A percentile compares a stretch with the other conserved stretches of the same genome.
Conservation (phyloP, 352 stramenopile species). For the Phytopythium boreale region DNA sequence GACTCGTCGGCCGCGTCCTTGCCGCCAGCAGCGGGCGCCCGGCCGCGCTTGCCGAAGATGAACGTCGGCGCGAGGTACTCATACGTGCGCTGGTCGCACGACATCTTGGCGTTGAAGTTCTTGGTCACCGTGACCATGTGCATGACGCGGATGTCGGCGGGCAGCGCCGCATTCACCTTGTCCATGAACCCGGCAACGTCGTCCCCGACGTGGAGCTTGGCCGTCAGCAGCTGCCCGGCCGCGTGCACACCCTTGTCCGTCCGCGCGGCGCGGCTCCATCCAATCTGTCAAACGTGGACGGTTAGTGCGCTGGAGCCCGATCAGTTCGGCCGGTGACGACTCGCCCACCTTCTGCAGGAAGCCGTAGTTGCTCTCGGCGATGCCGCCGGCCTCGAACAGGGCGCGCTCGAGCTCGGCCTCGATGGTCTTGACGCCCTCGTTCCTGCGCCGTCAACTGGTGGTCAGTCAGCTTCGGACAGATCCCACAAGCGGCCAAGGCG, state of each 20-base stretch:
- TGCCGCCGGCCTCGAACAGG: constrained; percentile 83
- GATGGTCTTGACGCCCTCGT: constrained; percentile 87
- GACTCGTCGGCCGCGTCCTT: constrained; percentile 3
- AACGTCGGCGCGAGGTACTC: constrained; percentile 90
- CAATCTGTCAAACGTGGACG: constrained; percentile 37
- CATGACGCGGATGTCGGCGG: constrained; percentile 79
- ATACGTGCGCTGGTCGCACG: constrained; percentile 88
- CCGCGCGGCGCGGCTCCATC: constrained; percentile 84
- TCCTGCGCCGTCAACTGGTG: constrained; percentile 29
- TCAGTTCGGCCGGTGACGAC: not conserved
- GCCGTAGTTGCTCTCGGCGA: constrained; percentile 87
- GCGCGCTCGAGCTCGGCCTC: constrained; percentile 88
- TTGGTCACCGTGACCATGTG: constrained; percentile 86
- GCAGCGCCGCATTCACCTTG: constrained; percentile 71
- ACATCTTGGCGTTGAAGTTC: constrained; percentile 90
- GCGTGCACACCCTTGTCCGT: constrained; percentile 92
- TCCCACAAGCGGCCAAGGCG: no score
- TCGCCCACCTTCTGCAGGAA: constrained; percentile 76
- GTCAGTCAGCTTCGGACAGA: not conserved
- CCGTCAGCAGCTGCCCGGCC: constrained; percentile 77
- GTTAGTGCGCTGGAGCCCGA: not conserved
- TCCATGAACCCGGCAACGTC: constrained; percentile 62
- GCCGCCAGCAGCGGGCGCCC: not conserved
- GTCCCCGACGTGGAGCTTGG: constrained; percentile 82
- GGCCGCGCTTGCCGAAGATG: constrained; percentile 60